Conservation (phyloP, 2,329 filamentous ascomycete species). For the Arachnopeziza araneosa region DNA sequence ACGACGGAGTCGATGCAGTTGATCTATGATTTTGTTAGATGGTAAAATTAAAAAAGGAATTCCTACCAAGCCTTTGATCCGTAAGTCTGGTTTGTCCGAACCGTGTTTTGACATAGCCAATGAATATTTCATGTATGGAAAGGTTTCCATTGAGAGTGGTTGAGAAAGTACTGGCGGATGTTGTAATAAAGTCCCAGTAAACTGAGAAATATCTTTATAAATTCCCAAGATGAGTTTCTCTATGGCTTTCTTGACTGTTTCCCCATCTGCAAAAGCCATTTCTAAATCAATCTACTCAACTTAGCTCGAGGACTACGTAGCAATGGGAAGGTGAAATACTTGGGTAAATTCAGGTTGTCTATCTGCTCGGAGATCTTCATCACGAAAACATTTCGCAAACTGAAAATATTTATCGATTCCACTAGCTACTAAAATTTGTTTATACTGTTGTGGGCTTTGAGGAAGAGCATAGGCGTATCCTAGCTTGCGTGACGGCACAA, state of each 20-base stretch:
- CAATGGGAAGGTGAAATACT: conserved; percentile 37
- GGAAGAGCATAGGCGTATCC: conserved; percentile 85
- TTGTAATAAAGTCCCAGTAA: neutral
- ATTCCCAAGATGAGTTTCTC: conserved; percentile 24
- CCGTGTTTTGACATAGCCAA: conserved; percentile 77
- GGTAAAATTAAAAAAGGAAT: neutral
- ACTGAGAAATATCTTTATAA: conserved; percentile 15
- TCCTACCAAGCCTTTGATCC: conserved; percentile 61
- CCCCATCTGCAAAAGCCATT: conserved; percentile 75
- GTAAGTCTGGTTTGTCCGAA: conserved; percentile 86
- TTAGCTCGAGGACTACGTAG: conserved; percentile 5
- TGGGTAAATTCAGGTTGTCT: conserved; percentile 96
- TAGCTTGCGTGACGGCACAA: conserved; percentile 76
- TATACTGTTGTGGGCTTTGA: conserved; percentile 97
- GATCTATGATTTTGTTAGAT: conserved; percentile 45
- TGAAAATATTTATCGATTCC: conserved; percentile 82
- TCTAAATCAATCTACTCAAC: conserved; percentile 73
- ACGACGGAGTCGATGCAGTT: conserved; percentile 58
- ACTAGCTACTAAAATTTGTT: conserved; percentile 93
- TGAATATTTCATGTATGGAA: conserved; percentile 55
- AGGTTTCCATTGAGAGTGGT: conserved; percentile 3
- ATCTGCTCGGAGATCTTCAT: conserved; percentile 89
- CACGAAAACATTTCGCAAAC: conserved; percentile 89
- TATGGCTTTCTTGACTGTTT: conserved; percentile 57
- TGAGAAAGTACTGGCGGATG: neutral